Conservation (phyloP, 2,329 filamentous ascomycete genomes). For the Aspergillus sp. region DNA sequence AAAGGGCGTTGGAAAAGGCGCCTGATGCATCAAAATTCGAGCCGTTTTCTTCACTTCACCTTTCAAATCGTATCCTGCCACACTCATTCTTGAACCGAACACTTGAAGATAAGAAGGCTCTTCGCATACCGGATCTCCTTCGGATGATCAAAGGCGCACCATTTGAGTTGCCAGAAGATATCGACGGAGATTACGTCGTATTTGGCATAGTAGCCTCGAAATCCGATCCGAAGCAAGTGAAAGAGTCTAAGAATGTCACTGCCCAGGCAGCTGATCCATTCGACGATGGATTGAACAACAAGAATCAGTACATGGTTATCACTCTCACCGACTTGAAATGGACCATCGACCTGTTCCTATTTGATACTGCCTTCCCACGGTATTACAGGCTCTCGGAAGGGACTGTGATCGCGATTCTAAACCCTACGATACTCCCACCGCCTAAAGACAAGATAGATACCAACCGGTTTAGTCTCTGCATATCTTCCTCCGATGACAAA, state of each 20-base stretch:
- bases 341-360: conserved; percentile 89
- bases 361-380: conserved; percentile 82
- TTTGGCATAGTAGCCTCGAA: conserved; percentile 87
- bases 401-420: conserved; percentile 89
- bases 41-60: conserved; percentile 78
- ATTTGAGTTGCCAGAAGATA: conserved; percentile 72
- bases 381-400: conserved; percentile 94
- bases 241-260: conserved; percentile 40
- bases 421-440: conserved; percentile 87
- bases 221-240: conserved; percentile 70
- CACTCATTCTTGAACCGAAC: conserved; percentile 78
- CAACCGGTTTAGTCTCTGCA: conserved; percentile 79
- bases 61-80: conserved; percentile 78
- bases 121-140: conserved; percentile 77
- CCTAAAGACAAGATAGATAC: conserved; percentile 72
- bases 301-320: conserved; percentile 88
- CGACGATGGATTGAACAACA: conserved; percentile 55
- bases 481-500: conserved; percentile 83
- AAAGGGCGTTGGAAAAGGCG: conserved; percentile 19
- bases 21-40: conserved; percentile 70
- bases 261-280: conserved; percentile 48
- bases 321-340: conserved; percentile 84
- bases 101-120: conserved; percentile 72
- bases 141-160: conserved; percentile 77
- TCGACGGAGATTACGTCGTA: conserved; percentile 86